These are phyloP conservation scores for Sextonia rubra DNA, from an alignment of 164 flowering plant genomes.

Conservation along the genomic window DNA sequence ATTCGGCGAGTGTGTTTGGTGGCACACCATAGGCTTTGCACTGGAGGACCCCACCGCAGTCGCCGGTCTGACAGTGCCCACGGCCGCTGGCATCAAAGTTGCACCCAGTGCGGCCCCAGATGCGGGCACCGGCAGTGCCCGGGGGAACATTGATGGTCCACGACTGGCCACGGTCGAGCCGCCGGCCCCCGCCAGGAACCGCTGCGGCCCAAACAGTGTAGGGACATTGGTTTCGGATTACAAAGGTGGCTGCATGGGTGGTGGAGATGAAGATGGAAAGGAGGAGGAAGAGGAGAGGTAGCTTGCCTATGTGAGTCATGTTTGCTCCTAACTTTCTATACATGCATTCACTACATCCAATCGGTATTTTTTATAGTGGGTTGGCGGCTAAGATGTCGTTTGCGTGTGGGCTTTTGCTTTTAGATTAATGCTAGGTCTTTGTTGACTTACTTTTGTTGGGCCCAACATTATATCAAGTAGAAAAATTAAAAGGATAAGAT, in stretches of 20 bases:
- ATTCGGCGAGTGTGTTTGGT: slow-evolving; percentile 41
- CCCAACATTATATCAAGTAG: no score
- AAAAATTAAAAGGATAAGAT: no score
- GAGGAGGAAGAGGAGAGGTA: neutral
- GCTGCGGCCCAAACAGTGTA: slow-evolving; percentile 25
- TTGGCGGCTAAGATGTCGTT: no score
- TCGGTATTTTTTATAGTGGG: no score
- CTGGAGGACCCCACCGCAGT: slow-evolving; percentile 27
- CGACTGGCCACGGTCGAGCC: slow-evolving; percentile 15
- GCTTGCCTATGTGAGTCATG: neutral
- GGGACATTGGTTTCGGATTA: slow-evolving; percentile 16
- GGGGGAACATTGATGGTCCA: slow-evolving; percentile 17
- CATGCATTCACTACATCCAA: no score
- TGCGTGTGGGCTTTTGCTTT: no score
- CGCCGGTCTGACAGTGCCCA: slow-evolving; percentile 34
- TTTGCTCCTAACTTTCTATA: no score
- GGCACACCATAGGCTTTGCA: slow-evolving; percentile 27
- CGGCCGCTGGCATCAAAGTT: slow-evolving; percentile 27
- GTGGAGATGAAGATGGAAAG: neutral
- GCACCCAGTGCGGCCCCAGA: slow-evolving; percentile 36
- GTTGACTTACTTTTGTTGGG: no score
- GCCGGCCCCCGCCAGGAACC: slow-evolving; percentile 27
- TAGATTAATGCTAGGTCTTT: no score
- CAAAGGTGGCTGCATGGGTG: slow-evolving; percentile 17
- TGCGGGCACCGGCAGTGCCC: slow-evolving; percentile 23